Evolutionary conservation across 139 green algal genomes (phyloP).

Genomic region (Prasinococcaceae sp.): DNA sequence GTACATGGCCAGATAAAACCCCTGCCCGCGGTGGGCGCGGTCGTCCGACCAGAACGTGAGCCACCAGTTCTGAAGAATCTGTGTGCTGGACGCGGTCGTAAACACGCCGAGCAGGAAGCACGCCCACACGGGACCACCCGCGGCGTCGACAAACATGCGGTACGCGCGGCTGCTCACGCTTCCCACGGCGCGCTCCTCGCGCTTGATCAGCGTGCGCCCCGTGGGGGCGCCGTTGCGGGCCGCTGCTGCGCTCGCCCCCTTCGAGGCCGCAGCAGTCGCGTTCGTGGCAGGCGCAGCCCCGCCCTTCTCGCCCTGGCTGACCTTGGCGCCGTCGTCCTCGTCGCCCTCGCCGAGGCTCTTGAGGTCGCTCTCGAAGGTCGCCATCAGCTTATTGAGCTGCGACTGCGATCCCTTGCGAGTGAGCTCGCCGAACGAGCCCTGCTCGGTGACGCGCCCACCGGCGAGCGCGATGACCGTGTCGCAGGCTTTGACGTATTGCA

Average conservation of each 20-base stretch:
- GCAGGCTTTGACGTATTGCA: conserved; percentile 17
- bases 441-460: conserved; percentile 19
- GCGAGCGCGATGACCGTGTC: not conserved
- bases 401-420: conserved; percentile 29
- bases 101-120: conserved; percentile 1
- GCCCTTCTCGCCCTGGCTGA: not conserved
- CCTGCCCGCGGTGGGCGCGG: not conserved
- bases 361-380: conserved; percentile 24
- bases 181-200: conserved; percentile 42
- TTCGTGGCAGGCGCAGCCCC: not conserved
- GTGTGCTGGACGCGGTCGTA: not conserved
- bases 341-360: not conserved
- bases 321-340: not conserved
- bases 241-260: conserved; percentile 11
- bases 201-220: too few species aligned
- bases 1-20: conserved; percentile 15
- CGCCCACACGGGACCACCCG: too few species aligned
- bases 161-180: conserved; percentile 36
- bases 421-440: conserved; percentile 50
- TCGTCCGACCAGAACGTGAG: conserved; percentile 9
- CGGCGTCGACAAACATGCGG: too few species aligned
- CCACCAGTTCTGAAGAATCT: too few species aligned
- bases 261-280: conserved; percentile 1
- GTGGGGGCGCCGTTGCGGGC: too few species aligned
- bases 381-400: conserved; percentile 40